Evolutionary conservation across 768 basidiomycete genomes (phyloP).

Genomic region (Tylopilus subfusipes): DNA sequence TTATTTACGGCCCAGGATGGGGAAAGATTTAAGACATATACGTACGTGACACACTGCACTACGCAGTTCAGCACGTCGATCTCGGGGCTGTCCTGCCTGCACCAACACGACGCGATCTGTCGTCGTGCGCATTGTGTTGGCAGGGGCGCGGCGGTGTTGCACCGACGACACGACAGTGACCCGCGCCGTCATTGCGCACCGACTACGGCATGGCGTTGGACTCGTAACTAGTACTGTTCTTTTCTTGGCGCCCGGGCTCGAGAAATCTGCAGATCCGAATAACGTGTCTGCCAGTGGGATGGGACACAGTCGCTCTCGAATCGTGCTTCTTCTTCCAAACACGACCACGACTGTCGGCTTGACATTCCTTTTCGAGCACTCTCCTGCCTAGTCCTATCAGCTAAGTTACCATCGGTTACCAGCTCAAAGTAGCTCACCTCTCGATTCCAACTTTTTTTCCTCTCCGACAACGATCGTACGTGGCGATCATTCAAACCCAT

Average conservation of each 20-base stretch:
- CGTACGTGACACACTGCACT: slow-evolving; percentile 23
- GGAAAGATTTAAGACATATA: slow-evolving; percentile 13
- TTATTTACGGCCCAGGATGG: slow-evolving; percentile 27
- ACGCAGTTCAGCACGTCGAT: slow-evolving; percentile 6
- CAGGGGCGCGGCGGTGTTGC: slow-evolving; percentile 5
- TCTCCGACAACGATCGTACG: neutral
- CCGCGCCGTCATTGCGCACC: neutral
- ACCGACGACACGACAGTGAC: slow-evolving; percentile 1
- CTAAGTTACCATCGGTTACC: neutral
- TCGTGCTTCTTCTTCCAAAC: slow-evolving; percentile 37
- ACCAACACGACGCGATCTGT: neutral
- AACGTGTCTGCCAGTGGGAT: too few species aligned
- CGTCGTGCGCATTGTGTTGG: slow-evolving; percentile 7
- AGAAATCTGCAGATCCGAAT: slow-evolving; percentile 33
- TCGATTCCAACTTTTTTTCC: neutral
- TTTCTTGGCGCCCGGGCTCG: slow-evolving; percentile 11
- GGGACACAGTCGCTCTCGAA: too few species aligned
- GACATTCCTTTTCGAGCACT: slow-evolving; percentile 8
- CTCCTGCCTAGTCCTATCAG: neutral
- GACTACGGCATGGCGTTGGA: neutral
- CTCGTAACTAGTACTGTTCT: slow-evolving; percentile 9
- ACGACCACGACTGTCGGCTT: slow-evolving; percentile 2
- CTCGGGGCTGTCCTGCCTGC: slow-evolving; percentile 3
- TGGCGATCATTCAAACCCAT: neutral
- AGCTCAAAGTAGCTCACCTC: too few species aligned